A percentile compares a stretch with the other conserved stretches of the same genome.
Evolutionary conservation across 768 basidiomycete genomes (phyloP).

Genomic region (Hebeloma cylindrosporum): DNA sequence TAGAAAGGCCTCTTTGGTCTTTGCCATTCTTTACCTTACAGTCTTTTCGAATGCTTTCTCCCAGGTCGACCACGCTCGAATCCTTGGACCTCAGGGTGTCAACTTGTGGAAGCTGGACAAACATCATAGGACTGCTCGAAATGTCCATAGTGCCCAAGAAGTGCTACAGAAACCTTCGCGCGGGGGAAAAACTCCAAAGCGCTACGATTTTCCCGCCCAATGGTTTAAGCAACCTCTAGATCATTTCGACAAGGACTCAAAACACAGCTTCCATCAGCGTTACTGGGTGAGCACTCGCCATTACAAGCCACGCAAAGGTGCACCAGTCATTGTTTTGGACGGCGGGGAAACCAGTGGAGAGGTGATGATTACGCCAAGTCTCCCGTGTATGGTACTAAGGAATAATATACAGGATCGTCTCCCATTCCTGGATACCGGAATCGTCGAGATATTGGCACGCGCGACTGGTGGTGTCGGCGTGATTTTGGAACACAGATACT

Average conservation of each 20-base stretch:
- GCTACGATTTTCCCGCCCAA: slow-evolving; percentile 50
- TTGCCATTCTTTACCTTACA: slow-evolving; percentile 7
- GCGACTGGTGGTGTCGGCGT: slow-evolving; percentile 88
- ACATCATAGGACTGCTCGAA: slow-evolving; percentile 1
- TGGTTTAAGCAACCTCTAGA: slow-evolving; percentile 87
- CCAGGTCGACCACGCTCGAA: slow-evolving; percentile 17
- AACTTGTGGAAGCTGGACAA: slow-evolving; percentile 61
- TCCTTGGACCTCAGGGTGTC: slow-evolving; percentile 56
- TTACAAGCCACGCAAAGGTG: slow-evolving; percentile 67
- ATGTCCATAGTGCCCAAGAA: slow-evolving; percentile 7
- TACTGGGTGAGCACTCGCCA: slow-evolving; percentile 91
- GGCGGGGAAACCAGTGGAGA: slow-evolving; percentile 91
- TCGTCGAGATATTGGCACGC: slow-evolving; percentile 80
- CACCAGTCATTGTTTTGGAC: slow-evolving; percentile 88
- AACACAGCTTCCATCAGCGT: slow-evolving; percentile 76
- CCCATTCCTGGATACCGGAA: slow-evolving; percentile 73
- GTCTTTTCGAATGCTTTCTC: slow-evolving; percentile 7
- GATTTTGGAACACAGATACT: slow-evolving; percentile 92
- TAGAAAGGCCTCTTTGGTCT: slow-evolving; percentile 10
- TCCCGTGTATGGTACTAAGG: not conserved
- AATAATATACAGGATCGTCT: slow-evolving; percentile 41
- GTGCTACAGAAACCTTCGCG: not conserved
- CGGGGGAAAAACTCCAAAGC: not conserved
- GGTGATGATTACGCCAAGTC: slow-evolving; percentile 36
- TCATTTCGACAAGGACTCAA: slow-evolving; percentile 59